Conservation (phyloP, 1,284 basidiomycete species). For the Leccinum ambiguum region DNA sequence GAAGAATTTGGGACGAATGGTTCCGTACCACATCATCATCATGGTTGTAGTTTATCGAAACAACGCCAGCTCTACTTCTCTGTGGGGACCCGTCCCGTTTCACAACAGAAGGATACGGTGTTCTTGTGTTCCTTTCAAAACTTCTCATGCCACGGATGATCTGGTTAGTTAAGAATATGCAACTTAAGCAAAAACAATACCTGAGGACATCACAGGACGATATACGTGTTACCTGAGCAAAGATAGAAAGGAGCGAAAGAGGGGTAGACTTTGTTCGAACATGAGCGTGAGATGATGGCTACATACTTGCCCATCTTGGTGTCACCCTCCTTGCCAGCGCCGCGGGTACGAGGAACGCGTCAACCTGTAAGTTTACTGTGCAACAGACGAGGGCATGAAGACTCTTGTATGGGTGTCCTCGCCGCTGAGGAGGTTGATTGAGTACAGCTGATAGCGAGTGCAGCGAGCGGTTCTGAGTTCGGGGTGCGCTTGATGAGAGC, state of each 20-base stretch:
- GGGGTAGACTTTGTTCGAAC: neutral
- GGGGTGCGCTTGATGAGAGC: neutral
- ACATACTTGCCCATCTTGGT: neutral
- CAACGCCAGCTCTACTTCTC: neutral
- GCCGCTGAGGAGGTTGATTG: neutral
- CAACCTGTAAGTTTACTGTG: neutral
- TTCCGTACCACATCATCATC: neutral
- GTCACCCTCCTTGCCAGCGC: neutral
- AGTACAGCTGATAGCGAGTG: neutral
- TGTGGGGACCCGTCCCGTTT: neutral
- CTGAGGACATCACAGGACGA: neutral
- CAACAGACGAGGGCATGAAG: neutral
- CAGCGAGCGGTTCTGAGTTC: neutral
- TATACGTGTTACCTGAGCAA: neutral
- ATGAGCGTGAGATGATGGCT: neutral
- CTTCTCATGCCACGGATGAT: conserved; percentile 1
- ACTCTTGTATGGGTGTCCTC: neutral
- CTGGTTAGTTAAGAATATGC: neutral
- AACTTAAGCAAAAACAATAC: neutral
- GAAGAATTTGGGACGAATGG: too few relatives aligned
- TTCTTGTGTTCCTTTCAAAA: neutral
- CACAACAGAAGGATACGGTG: neutral
- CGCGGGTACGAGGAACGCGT: neutral
- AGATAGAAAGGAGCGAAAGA: neutral
- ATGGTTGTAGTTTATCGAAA: neutral